Evolutionary conservation across 306 rosid species (phyloP), one percentile per base, ranked within the genome.

Genomic region (Prunus padus): DNA sequence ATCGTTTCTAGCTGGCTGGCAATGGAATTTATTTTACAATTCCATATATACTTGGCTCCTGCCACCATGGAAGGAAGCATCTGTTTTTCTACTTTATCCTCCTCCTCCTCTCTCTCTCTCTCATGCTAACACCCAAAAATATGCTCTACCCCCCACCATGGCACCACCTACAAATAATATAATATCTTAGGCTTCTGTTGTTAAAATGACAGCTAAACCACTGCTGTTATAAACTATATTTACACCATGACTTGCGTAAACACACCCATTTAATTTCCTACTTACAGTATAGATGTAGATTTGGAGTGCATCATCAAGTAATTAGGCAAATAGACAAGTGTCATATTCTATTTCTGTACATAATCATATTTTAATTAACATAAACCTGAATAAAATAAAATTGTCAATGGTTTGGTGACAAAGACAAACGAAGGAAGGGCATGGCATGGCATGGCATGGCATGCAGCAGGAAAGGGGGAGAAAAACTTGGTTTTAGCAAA

Each of bases 1-100:
- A 30, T 68, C 73, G 33, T 64, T 50, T 20, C 14, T 9, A 55
- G 61, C 28, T 55, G 61, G 80, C 86, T 84, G 90, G 83, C 81
- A 26, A 63, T 56, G 11, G 65, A 15, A 57, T 37, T 37, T 37
- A 25, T 13, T 22, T 65, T 56, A 52, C 31, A 63, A 28, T 56
- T 19, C 54, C 12, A 5, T 67, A 61, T 37, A 7, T 49, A 75
- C 46, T 28, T 74, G 75, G 47, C 64, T 46, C 26, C 28, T 37
- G 42, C 9, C 42, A 37, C 42, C 9, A 2, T 37, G 42, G 9
- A 19, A 46, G 19, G 23, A 69, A 69, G 70, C 71, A 76, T 72
- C 86, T 64, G 13, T 11, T 22, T 30, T 3, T 33, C 61, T 15
- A 55, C 77, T 59, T 64, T 68, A 45, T 75, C 67, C 42, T 37